Base-by-base conservation (phyloP, 2,329 filamentous ascomycete genomes). In the Paraphoma chrysanthemicola region DNA sequence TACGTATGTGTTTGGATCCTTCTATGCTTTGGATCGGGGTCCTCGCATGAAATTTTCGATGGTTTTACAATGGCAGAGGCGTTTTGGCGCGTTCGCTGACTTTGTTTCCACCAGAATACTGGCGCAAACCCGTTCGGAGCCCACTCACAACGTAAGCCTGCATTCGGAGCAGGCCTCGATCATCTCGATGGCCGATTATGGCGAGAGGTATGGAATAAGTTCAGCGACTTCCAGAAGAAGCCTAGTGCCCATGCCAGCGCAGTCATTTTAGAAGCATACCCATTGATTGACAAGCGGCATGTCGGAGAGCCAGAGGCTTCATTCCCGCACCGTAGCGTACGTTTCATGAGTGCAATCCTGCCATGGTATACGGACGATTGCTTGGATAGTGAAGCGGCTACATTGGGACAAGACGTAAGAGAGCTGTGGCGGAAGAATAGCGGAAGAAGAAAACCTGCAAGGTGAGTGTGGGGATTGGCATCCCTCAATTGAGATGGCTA, bases 121-220 rank as follows among this genome's bases (percentile, higher is more conserved):
- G 76, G 60, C 2, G 69, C 62, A 23, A 72, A 78, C 51, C 47
- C 54, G 1, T 76, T 77, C 59, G 79, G 78, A 60, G 48, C 54
- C 2, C 59, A 60, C 1, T 74, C 72, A 6, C 71, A 61, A 0
- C 74, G 77, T 36, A 80, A 79, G 61, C 78, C 77, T 3, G 64
- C 72, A 2, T 78, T 67, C 51, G 64, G 60, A 18, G 68, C 64
- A 1, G 68, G 68, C 3, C 54, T 79, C 44, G 56, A 65, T 7
- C 64, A 55, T 8, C 66, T 80, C 66, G 57, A 69, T 23, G 59
- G 75, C 0, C 39, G 62, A 0, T 65, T 66, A n/a, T 80, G 77
- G 76, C 69, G 68, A 7, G 57, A 68, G n/a, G 60, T 78, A 17
- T 80, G 73, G 73, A 59, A 78, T 52, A 57, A 70, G 43, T 79